These are phyloP conservation scores for Globisporangium carolinianum DNA, from an alignment of 352 stramenopile species.

Conservation along the genomic window DNA sequence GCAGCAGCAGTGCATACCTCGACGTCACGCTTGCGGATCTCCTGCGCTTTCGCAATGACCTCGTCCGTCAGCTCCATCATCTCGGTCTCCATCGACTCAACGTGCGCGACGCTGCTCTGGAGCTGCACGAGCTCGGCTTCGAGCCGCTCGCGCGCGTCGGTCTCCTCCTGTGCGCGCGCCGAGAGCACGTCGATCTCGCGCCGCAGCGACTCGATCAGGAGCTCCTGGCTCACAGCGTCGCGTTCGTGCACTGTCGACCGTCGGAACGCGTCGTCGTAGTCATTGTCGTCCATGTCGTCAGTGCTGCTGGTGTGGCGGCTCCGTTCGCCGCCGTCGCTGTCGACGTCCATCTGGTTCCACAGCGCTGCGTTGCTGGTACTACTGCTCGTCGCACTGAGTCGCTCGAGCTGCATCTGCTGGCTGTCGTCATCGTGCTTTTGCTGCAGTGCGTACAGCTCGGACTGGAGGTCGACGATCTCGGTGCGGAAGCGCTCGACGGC, in stretches of 20 bases:
- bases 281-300: not conserved
- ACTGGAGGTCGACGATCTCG: slow-evolving; percentile 84
- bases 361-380: not conserved
- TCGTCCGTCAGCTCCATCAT: slow-evolving; percentile 77
- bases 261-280: slow-evolving; percentile 22
- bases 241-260: slow-evolving; percentile 54
- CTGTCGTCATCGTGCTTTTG: slow-evolving; percentile 38
- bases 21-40: slow-evolving; percentile 54
- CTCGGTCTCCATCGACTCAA: slow-evolving; percentile 68
- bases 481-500: slow-evolving; percentile 70
- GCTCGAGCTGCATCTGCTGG: not conserved
- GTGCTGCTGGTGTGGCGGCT: not conserved
- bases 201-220: slow-evolving; percentile 60
- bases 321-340: slow-evolving; percentile 13
- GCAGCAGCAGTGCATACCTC: slow-evolving; percentile 17
- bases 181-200: slow-evolving; percentile 64
- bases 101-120: slow-evolving; percentile 49
- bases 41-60: slow-evolving; percentile 66
- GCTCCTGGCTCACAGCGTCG: slow-evolving; percentile 51
- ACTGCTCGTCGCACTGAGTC: slow-evolving; percentile 8
- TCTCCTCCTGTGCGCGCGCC: slow-evolving; percentile 55
- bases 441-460: slow-evolving; percentile 69
- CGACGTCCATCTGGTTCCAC: slow-evolving; percentile 9
- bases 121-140: slow-evolving; percentile 55
- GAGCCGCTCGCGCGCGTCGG: slow-evolving; percentile 37